These are phyloP conservation scores for Penicillium antarcticum DNA, from an alignment of 495 filamentous ascomycete species.

Conservation along the genomic window DNA sequence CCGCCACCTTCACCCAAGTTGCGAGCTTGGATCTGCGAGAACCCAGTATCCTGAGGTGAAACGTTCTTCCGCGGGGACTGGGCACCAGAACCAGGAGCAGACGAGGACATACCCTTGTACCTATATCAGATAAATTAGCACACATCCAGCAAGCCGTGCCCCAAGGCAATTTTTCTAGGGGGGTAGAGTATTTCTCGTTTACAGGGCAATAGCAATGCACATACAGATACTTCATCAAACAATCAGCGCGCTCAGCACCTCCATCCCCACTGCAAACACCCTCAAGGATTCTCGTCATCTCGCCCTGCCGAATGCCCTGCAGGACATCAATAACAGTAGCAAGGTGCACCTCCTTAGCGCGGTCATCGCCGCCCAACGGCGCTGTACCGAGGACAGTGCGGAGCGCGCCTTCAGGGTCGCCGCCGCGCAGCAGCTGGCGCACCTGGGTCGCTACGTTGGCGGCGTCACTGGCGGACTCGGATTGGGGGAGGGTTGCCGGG, in stretches of 20 bases:
- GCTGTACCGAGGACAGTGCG: conserved; percentile 72
- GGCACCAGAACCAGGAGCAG: conserved; percentile 28
- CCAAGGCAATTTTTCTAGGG: not conserved
- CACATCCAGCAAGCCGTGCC: not conserved
- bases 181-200: too few relatives aligned
- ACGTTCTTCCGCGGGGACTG: conserved; percentile 48
- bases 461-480: conserved; percentile 66
- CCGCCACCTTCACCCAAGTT: conserved; percentile 70
- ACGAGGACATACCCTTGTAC: conserved; percentile 79
- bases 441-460: conserved; percentile 72
- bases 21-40: conserved; percentile 74
- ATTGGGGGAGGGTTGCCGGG: conserved; percentile 57
- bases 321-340: conserved; percentile 81
- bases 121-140: conserved; percentile 31
- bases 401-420: conserved; percentile 81
- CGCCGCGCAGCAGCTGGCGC: conserved; percentile 77
- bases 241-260: conserved; percentile 62
- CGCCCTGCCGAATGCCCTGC: conserved; percentile 83
- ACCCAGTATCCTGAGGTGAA: conserved; percentile 77
- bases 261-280: conserved; percentile 68
- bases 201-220: conserved; percentile 9
- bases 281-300: conserved; percentile 82
- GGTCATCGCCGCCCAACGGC: conserved; percentile 67
- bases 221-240: conserved; percentile 53
- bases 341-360: conserved; percentile 80